phyloP scores from a whole-genome alignment of 495 filamentous ascomycete genomes.

The Hyaloscypha bicolor region DNA sequence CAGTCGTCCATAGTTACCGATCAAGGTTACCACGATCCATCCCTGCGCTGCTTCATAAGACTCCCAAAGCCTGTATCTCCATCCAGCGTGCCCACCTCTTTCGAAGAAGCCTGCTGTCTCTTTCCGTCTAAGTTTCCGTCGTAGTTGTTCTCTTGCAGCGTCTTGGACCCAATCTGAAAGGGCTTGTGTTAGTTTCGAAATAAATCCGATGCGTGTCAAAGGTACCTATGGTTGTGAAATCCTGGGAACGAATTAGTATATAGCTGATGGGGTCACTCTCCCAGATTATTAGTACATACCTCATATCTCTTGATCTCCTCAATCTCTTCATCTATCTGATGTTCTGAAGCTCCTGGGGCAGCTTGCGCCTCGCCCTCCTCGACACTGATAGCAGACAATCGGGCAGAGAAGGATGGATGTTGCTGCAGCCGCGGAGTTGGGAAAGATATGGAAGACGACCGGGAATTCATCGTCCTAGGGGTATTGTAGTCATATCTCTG shows the following conservation, averaged over 20 bases:
- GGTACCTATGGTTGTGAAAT: conserved; percentile 90
- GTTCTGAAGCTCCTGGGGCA: conserved; percentile 46
- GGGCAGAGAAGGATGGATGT: conserved; percentile 66
- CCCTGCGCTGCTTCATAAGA: conserved; percentile 96
- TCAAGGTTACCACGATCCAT: conserved; percentile 96
- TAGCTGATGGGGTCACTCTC: neutral
- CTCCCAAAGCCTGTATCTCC: conserved; percentile 80
- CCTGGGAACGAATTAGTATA: conserved; percentile 35
- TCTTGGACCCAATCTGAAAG: conserved; percentile 86
- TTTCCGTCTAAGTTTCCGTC: conserved; percentile 73
- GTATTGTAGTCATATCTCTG: conserved; percentile 17
- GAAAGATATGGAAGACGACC: conserved; percentile 58
- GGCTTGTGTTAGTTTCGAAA: conserved; percentile 10
- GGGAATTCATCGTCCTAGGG: conserved; percentile 59
- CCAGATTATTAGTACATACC: conserved; percentile 40
- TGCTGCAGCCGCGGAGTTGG: conserved; percentile 42
- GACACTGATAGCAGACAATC: conserved; percentile 68
- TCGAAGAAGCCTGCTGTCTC: conserved; percentile 77
- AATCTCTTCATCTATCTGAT: conserved; percentile 89
- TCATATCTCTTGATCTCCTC: conserved; percentile 98
- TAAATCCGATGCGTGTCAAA: neutral
- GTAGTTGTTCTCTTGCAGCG: conserved; percentile 85
- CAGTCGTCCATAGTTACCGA: conserved; percentile 49
- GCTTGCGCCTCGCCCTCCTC: conserved; percentile 58
- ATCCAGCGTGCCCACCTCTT: conserved; percentile 69